Evolutionary conservation across 306 rosid species (phyloP), one percentile per base, ranked within the genome.

Genomic region (Pyrus communis): DNA sequence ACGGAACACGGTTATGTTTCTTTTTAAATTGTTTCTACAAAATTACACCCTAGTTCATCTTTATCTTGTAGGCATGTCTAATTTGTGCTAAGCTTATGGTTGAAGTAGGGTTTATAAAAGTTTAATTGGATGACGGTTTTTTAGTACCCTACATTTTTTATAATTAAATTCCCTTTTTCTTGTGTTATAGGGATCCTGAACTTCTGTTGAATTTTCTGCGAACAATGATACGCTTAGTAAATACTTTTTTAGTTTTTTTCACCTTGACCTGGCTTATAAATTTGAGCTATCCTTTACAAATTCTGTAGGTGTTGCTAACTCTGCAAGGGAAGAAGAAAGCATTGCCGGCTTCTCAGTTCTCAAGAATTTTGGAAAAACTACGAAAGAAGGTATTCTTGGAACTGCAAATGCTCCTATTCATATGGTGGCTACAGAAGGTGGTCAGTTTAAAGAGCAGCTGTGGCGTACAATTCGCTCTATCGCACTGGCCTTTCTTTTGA

Each of bases 341-440:
- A 15, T 73, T 0, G 91, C 88, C 33, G 82, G 88, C 67, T 77
- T 91, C 70, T 77, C 91, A 30, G 84, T 82, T 74, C 71, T 91
- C 33, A 91, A 77, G 83, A 91, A 85, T 74, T 82, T 82, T 51
- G 94, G 95, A 43, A 89, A 89, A 82, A 23, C 84, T 43, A 45
- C 88, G 12, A 85, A 91, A 85, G 88, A 85, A 35, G 91, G 93
- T 43, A 3, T 86, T 81, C 90, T 94, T 80, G 98, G 94, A 79
- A 91, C 96, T 59, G 84, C 95, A 7, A 72, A 83, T 82, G 88
- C 93, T 69, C 97, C 96, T 33, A 88, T 91, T 84, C 96, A 90
- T 84, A 87, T 86, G 93, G 90, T 90, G 69, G 64, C 88, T 62
- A 78, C 86, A 57, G 87, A 89, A 78, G 88, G 87, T 77, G 90